Percentiles rank a stretch among this genome's conserved stretches.
phyloP scores from a whole-genome alignment of 176 grass and related monocot genomes.

The Rhynchospora tenuis region DNA sequence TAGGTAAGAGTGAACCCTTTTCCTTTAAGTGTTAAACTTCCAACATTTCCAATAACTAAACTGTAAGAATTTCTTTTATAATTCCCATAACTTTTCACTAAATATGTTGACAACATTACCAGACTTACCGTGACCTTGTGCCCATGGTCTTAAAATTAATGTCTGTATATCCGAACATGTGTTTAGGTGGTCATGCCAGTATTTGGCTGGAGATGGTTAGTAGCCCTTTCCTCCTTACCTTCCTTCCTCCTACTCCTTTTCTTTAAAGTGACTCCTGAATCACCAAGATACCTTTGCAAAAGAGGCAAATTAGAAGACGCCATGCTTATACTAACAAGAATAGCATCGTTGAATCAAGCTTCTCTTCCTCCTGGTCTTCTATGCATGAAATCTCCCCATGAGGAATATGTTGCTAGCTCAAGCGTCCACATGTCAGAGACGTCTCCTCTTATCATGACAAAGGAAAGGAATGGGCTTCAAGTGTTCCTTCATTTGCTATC shows the following conservation, averaged over 20 bases:
- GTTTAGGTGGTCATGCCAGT: constrained; percentile 35
- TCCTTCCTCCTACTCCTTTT: constrained; percentile 59
- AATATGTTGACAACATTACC: no score
- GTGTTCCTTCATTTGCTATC: constrained; percentile 39
- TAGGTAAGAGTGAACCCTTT: no score
- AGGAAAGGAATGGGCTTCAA: constrained; percentile 10
- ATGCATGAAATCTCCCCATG: constrained; percentile 20
- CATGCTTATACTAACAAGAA: constrained; percentile 45
- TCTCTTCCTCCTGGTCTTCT: constrained; percentile 49
- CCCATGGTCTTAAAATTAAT: background rate
- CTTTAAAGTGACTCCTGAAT: constrained; percentile 47
- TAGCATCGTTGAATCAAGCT: constrained; percentile 50
- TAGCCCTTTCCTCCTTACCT: constrained; percentile 47
- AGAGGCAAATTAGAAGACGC: constrained; percentile 42
- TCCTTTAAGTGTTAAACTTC: no score
- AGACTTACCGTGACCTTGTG: no score
- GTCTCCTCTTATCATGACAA: constrained; percentile 31
- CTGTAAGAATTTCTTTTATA: no score
- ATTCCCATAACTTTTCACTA: no score
- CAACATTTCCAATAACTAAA: no score
- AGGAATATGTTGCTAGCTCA: constrained; percentile 1
- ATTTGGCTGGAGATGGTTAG: constrained; percentile 66
- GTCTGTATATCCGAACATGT: no score
- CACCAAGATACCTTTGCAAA: constrained; percentile 68
- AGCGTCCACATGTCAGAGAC: constrained; percentile 15